Conservation (phyloP, 306 rosid genomes). For the Vachellia collinsii region DNA sequence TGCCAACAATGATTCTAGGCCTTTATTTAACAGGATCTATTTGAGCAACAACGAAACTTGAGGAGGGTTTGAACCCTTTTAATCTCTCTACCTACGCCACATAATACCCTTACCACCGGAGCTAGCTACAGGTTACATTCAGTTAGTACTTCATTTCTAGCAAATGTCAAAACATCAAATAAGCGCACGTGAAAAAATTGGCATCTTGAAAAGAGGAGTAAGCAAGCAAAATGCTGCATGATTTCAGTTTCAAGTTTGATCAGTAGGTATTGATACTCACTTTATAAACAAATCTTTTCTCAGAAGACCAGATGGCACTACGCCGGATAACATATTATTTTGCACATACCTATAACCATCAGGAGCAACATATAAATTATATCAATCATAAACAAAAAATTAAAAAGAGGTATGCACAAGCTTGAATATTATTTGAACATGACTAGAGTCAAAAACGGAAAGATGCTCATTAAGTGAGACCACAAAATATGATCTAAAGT, state of each 20-base stretch:
- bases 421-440: background rate
- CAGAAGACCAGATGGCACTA: constrained; percentile 66
- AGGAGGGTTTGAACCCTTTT: background rate
- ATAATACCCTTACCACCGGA: background rate
- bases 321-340: constrained; percentile 82
- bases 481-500: background rate
- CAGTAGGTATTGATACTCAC: constrained; percentile 55
- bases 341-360: constrained; percentile 74
- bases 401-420: background rate
- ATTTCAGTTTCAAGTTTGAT: constrained; percentile 16
- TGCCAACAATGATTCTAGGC: background rate
- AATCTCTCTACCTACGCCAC: background rate
- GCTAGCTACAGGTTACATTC: background rate
- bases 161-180: background rate
- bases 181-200: background rate
- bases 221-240: constrained; percentile 8
- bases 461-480: no score
- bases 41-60: constrained; percentile 7
- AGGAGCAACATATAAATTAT: constrained; percentile 25
- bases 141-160: background rate
- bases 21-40: constrained; percentile 1
- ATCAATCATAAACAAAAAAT: background rate
- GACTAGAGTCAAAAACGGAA: no score
- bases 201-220: background rate
- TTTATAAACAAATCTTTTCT: constrained; percentile 55